These are phyloP conservation scores for Entomortierella parvispora DNA, from an alignment of 192 early-diverging fungal species.

Conservation along the genomic window DNA sequence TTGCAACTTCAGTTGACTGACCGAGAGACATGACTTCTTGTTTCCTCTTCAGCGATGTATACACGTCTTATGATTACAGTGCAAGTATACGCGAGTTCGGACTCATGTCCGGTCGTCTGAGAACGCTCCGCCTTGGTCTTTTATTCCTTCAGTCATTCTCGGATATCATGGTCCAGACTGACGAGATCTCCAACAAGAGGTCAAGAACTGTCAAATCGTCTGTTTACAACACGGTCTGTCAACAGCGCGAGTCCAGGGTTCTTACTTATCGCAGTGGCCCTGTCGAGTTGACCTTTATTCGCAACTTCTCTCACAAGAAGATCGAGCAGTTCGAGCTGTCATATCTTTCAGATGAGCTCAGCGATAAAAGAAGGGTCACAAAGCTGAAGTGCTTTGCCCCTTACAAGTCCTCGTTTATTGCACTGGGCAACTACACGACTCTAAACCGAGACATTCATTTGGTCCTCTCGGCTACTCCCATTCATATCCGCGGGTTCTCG, in stretches of 20 bases:
- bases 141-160: constrained; percentile 71
- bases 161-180: constrained; percentile 60
- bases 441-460: constrained; percentile 60
- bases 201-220: constrained; percentile 40
- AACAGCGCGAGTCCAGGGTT: constrained; percentile 49
- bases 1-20: too few species aligned
- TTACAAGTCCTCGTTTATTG: constrained; percentile 73
- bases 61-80: constrained; percentile 81
- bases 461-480: constrained; percentile 67
- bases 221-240: constrained; percentile 54
- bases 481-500: constrained; percentile 53
- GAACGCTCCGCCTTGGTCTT: constrained; percentile 66
- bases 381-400: constrained; percentile 55
- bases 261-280: constrained; percentile 20
- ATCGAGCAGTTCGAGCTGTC: constrained; percentile 54
- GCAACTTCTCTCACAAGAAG: constrained; percentile 69
- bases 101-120: constrained; percentile 68
- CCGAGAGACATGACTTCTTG: not conserved
- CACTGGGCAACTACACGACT: constrained; percentile 66
- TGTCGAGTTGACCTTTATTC: constrained; percentile 65
- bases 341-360: too few species aligned
- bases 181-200: too few species aligned
- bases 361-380: not conserved
- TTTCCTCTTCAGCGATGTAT: constrained; percentile 63
- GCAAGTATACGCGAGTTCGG: constrained; percentile 80